phyloP scores from a whole-genome alignment of 176 grass and related monocot genomes.

The Zea luxurians region DNA sequence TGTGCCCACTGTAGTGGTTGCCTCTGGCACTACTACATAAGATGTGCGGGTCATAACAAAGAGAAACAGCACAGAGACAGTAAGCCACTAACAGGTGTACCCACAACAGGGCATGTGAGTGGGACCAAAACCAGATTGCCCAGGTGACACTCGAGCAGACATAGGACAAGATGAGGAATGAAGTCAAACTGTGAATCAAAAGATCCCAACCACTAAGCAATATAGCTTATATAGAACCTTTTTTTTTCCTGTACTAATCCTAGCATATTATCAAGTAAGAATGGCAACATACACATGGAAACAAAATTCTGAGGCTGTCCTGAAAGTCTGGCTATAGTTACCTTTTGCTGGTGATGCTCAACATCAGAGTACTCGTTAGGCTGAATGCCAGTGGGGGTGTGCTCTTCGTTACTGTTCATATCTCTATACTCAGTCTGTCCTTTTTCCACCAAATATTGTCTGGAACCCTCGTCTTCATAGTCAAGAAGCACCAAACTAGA shows the following conservation, averaged over 20 bases:
- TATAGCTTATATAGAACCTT: background rate
- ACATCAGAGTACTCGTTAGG: conserved; percentile 41
- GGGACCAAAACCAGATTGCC: conserved; percentile 35
- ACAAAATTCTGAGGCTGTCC: background rate
- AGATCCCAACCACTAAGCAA: conserved; percentile 5
- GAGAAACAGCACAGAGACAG: background rate
- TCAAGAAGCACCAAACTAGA: conserved; percentile 23
- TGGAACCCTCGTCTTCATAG: conserved; percentile 49
- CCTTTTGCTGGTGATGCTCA: conserved; percentile 42
- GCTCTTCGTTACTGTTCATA: conserved; percentile 45
- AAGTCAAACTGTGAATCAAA: conserved; percentile 27
- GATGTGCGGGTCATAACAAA: conserved; percentile 24
- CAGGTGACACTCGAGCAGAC: background rate
- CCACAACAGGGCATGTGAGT: conserved; percentile 30
- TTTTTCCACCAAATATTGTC: conserved; percentile 42
- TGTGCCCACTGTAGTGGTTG: conserved; percentile 20
- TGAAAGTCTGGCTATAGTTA: conserved; percentile 22
- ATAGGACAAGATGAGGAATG: conserved; percentile 12
- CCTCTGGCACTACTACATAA: conserved; percentile 3
- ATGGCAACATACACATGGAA: conserved; percentile 22
- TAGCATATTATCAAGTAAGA: conserved; percentile 15
- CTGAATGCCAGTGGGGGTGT: conserved; percentile 23
- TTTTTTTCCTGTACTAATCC: conserved; percentile 24
- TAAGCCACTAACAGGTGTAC: conserved; percentile 15
- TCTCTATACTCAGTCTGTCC: conserved; percentile 46